Base-by-base conservation (phyloP, 768 basidiomycete genomes). In the Peribolospora kevripleyi region DNA sequence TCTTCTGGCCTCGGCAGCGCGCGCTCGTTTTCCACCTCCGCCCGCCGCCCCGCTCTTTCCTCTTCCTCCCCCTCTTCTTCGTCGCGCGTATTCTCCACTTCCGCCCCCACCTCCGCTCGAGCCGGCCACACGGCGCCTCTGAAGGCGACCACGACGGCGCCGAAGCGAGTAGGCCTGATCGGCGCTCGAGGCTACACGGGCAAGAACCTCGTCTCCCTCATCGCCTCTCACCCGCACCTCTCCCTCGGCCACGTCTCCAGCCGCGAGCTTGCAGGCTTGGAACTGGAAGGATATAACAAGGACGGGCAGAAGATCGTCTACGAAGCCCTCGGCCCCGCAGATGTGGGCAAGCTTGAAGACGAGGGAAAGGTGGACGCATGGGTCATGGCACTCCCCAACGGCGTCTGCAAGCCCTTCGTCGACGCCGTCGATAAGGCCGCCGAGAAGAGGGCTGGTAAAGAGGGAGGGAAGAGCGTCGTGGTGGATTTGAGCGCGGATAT, bases 371-470 rank as follows among this genome's bases (percentile, higher is more conserved):
- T 98, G 13, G 91, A 98, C 65, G 91, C 87, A 7, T 98, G 93
- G 91, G 78, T 97, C 53, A 90, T 95, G 84, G 93, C 93, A 3
- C 75, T 98, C 50, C 93, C 93, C n/a, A 98, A 97, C 61, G 93
- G 93, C 14, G 76, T 86, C 36, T 82, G 84, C 71, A 88, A 90
- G 68, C 90, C 90, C 0, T 98, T 91, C 65, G 87, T 98, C 42
- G 87, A 90, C 63, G 91, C 91, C 11, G 70, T 98, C 50, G 87
- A 93, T 63, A 74, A 76, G 43, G 85, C 80, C 5, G 72, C 80
- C 10, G 69, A 70, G 58, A 76, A 78, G 59, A 69, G 67, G 53
- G 50, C 40, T 48, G 48, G 48, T 9, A 61, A 63, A 48, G 67
- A 66, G 40, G 70, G 72, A 57, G 68, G 69, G 42, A 71, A 74